These are phyloP conservation scores for Reutealis trisperma DNA, from an alignment of 345 rosid species.

Conservation along the genomic window DNA sequence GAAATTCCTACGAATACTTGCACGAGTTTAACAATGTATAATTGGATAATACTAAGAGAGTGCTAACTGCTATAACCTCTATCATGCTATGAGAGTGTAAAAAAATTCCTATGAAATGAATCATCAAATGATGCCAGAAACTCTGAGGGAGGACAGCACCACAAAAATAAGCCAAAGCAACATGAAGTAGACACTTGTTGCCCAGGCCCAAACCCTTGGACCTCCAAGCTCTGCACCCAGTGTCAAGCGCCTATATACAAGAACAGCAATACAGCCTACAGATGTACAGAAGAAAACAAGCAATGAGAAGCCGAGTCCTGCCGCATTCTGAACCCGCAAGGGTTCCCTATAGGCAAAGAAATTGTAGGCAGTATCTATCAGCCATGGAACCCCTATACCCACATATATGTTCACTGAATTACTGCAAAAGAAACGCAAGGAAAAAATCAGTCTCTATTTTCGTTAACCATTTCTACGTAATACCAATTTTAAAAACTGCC, in stretches of 20 bases:
- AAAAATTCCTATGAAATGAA: not conserved
- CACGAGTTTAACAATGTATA: too few species aligned
- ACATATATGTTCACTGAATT: constrained; percentile 92
- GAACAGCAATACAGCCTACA: constrained; percentile 70
- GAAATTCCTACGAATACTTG: too few species aligned
- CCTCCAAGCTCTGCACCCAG: constrained; percentile 92
- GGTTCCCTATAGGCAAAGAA: constrained; percentile 67
- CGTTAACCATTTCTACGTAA: not conserved
- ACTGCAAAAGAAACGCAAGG: constrained; percentile 40
- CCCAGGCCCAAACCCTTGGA: constrained; percentile 86
- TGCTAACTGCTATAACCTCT: too few species aligned
- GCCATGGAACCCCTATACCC: constrained; percentile 95
- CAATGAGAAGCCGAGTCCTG: constrained; percentile 80
- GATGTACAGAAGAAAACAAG: constrained; percentile 80
- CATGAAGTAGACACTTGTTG: constrained; percentile 63
- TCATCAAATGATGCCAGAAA: constrained; percentile 58
- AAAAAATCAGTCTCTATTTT: not conserved
- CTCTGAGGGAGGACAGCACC: constrained; percentile 70
- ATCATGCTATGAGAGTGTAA: not conserved
- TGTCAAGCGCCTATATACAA: constrained; percentile 68
- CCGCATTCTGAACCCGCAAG: constrained; percentile 54
- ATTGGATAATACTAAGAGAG: too few species aligned
- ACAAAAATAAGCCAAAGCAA: constrained; percentile 78
- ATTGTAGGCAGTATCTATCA: constrained; percentile 84
- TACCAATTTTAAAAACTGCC: not conserved